Evolutionary conservation across 139 green algal genomes (phyloP), one percentile per base, ranked within the genome.

Genomic region (Mesostigma viride): DNA sequence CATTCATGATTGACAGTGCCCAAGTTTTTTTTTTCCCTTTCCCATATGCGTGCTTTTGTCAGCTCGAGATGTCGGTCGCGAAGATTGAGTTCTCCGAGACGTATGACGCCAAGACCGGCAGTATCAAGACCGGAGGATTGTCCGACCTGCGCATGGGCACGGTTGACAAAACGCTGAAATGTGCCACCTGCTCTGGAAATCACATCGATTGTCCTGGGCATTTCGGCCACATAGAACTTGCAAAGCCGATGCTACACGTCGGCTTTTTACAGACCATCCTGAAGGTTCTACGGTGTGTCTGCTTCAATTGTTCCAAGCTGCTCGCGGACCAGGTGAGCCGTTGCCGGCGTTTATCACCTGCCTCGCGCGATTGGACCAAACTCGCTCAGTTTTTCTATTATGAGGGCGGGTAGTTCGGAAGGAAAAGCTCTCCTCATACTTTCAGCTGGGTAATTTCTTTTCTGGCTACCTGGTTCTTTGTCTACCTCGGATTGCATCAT

Each of bases 201-300:
- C 70, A 58, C 17, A 65, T 85, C 47, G 89, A 97, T 65, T 97
- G 86, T 69, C 94, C 94, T 0, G 93, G 93, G 1, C 93, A 98
- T 74, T 99, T 99, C 80, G 93, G 93, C 5, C 91, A 97, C 83
- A 85, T 98, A 30, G 89, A 95, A 72, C 84, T 99, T 31, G 90
- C 89, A 22, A 87, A 93, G 72, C 91, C 94, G 3, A 87, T 98
- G 75, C 97, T 88, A 69, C 94, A 99, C 74, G 80, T 89, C 34
- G 89, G 91, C 51, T 99, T 98, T 81, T 84, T 97, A 27, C 92
- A 91, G 61, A 94, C 84, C 0, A 87, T 99, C 3, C 73, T 99
- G 17, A 87, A 84, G 0, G 83, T 95, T 40, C 77, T 99, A 61
- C 85, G 94, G 27, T 97, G 92, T 74, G 91, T 99, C 31, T 88